A percentile compares a stretch with the other conserved stretches of the same genome.
phyloP scores from a whole-genome alignment of 2,329 filamentous ascomycete genomes.

The Sporothrix brasiliensis region DNA sequence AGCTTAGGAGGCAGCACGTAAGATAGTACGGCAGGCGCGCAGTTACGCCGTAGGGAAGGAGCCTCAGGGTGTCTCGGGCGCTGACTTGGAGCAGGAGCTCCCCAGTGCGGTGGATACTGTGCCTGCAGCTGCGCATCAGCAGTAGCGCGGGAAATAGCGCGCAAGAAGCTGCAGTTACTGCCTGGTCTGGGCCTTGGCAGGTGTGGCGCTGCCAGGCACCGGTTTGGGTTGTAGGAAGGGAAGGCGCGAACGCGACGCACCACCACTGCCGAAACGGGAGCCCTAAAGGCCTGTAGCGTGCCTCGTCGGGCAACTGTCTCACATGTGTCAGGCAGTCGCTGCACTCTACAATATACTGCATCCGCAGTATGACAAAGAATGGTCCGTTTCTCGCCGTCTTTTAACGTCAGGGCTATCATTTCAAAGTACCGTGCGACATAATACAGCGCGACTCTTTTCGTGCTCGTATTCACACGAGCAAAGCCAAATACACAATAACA shows the following conservation, averaged over 20 bases:
- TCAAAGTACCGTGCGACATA: neutral
- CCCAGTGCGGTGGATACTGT: neutral
- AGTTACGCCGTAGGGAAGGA: conserved; percentile 3
- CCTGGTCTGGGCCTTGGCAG: neutral
- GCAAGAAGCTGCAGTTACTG: neutral
- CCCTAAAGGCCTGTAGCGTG: neutral
- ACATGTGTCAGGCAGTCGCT: conserved; percentile 8
- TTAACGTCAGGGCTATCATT: neutral
- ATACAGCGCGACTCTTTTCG: neutral
- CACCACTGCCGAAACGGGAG: neutral
- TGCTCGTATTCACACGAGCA: neutral
- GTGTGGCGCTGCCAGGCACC: conserved; percentile 27
- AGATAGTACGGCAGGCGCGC: neutral
- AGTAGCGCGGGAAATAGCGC: conserved; percentile 14
- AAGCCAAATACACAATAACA: neutral
- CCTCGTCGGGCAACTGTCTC: neutral
- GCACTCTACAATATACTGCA: too few species aligned
- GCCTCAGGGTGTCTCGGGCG: conserved; percentile 19
- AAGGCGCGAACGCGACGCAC: neutral
- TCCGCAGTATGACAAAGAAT: too few species aligned
- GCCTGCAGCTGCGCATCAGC: neutral
- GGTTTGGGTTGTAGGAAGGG: neutral
- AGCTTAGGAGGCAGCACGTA: neutral
- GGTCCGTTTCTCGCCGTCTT: too few species aligned
- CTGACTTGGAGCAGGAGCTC: conserved; percentile 20